phyloP scores from a whole-genome alignment of 345 rosid genomes.

The Bretschneidera sinensis region DNA sequence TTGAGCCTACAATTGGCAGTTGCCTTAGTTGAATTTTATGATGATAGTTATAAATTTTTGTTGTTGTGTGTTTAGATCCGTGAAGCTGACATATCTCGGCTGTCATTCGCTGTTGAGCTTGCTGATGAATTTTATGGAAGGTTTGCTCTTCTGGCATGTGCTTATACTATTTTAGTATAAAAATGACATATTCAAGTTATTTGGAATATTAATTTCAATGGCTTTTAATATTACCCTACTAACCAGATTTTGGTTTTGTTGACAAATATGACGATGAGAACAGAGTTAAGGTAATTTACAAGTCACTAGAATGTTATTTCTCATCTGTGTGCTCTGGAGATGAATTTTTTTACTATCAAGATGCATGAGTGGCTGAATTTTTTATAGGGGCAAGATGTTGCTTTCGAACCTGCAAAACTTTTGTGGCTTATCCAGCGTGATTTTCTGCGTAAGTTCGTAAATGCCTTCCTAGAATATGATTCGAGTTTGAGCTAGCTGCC shows the following conservation, averaged over 20 bases:
- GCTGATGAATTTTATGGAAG: conserved; percentile 99
- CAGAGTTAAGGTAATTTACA: conserved; percentile 87
- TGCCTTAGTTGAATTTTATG: conserved; percentile 11
- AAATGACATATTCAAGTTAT: conserved; percentile 4
- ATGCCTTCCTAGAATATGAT: neutral
- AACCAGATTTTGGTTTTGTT: conserved; percentile 37
- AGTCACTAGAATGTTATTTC: conserved; percentile 17
- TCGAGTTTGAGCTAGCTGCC: conserved; percentile 8
- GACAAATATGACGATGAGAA: conserved; percentile 27
- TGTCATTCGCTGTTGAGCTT: conserved; percentile 98
- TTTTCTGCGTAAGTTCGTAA: conserved; percentile 76
- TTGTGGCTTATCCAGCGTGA: conserved; percentile 99
- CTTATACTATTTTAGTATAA: conserved; percentile 11
- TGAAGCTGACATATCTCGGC: conserved; percentile 97
- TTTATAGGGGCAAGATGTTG: conserved; percentile 91
- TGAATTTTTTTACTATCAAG: conserved; percentile 7
- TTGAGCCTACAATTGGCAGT: conserved; percentile 3
- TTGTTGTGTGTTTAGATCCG: conserved; percentile 54
- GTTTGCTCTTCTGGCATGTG: conserved; percentile 30
- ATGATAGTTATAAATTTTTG: conserved; percentile 13
- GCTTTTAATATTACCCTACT: conserved; percentile 23
- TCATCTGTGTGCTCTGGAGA: conserved; percentile 9
- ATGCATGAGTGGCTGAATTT: conserved; percentile 23
- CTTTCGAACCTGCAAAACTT: conserved; percentile 94
- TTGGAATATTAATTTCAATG: conserved; percentile 1